phyloP scores from a whole-genome alignment of 192 early-diverging fungal species.

The Funneliformis mosseae region DNA sequence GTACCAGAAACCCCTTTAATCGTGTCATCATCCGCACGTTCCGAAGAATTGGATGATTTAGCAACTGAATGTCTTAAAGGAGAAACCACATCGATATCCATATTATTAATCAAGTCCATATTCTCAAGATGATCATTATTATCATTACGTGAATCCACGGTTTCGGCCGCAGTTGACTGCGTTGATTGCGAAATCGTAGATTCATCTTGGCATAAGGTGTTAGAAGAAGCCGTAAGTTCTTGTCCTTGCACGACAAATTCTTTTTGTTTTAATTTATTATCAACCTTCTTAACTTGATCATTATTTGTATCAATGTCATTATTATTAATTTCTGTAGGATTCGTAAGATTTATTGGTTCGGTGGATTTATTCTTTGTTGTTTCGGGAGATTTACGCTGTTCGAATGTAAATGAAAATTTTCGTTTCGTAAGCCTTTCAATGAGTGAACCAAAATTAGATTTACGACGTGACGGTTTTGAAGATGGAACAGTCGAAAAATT shows the following conservation, averaged over 20 bases:
- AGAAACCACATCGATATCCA: neutral
- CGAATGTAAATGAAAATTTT: neutral
- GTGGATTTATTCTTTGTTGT: neutral
- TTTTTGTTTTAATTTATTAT: neutral
- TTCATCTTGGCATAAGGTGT: neutral
- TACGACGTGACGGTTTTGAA: neutral
- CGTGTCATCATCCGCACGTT: conserved; percentile 26
- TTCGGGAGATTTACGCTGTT: neutral
- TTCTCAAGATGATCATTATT: neutral
- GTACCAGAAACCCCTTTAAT: conserved; percentile 17
- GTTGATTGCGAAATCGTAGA: neutral
- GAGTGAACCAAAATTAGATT: neutral
- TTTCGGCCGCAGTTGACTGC: neutral
- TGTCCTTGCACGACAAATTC: neutral
- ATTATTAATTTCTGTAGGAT: neutral
- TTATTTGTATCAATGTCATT: neutral
- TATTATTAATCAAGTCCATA: neutral
- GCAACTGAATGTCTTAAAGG: conserved; percentile 16
- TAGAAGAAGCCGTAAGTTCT: neutral
- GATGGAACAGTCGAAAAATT: neutral
- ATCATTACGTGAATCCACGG: neutral
- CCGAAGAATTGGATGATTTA: conserved; percentile 11
- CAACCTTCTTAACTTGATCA: neutral
- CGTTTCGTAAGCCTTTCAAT: conserved; percentile 1
- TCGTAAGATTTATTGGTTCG: neutral